Evolutionary conservation across 805 yeast genomes (phyloP), one percentile per base, ranked within the genome.

Genomic region (Zygosaccharomyces kombuchaensis): DNA sequence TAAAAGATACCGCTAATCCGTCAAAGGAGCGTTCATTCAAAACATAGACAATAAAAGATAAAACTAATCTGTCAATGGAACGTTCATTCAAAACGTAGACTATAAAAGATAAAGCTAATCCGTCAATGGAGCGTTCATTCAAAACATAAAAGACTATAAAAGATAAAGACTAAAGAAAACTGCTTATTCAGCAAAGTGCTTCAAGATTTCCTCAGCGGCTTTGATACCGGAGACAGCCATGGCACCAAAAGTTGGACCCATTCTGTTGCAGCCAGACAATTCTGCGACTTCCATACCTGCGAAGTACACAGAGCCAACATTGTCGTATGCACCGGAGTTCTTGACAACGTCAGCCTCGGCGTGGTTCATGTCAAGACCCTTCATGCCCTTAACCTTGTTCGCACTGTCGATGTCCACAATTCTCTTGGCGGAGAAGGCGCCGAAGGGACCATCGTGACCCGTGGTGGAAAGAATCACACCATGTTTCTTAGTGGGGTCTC

Each of bases 201-300:
- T 57, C 56, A 63, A 52, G 50, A 63, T 63, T 39, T 63, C 66
- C 39, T 83, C 87, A 19, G 89, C 90, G 35, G 90, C 89, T 68
- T 82, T 82, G 55, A 83, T 82, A 57, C 91, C 91, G 22, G 85
- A 78, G 46, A 82, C 75, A 27, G 79, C 83, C 90, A 84, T 84
- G 38, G 89, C 89, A 48, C 88, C 89, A 55, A 84, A 84, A 32
- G 89, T 83, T 41, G 91, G 90, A 22, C 90, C 90, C 89, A 84
- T 84, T 68, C 91, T 77, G 75, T 82, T 81, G 55, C 79, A 76
- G 21, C 89, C 89, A 58, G 82, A 87, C 44, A 83, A 77, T 62
- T 84, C 89, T 27, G 87, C 81, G 53, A 82, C 73, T 67, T 84
- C 90, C 91, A 84, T 84, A 57, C 91, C 90, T 9, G 78, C 76